phyloP scores from a whole-genome alignment of 2,329 filamentous ascomycete genomes.

The Fusarium secorum region DNA sequence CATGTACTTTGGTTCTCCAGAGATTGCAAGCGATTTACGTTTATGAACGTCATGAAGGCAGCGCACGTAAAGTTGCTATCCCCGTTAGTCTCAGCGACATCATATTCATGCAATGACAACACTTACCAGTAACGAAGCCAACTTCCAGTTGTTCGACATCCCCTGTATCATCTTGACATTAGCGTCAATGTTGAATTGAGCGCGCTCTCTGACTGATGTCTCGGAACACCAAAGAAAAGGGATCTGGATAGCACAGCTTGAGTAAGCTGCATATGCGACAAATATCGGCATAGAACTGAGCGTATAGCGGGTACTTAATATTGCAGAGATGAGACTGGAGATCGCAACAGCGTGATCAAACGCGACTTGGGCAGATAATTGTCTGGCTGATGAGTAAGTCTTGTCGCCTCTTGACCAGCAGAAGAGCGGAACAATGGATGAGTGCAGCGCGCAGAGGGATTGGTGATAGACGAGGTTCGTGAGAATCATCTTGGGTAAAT shows the following conservation, averaged over 20 bases:
- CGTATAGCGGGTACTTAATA: accelerated
- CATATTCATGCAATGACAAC: accelerated
- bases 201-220: accelerated
- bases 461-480: neutral
- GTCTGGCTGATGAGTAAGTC: neutral
- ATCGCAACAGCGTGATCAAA: neutral
- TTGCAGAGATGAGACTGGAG: neutral
- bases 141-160: neutral
- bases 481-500: neutral
- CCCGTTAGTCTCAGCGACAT: accelerated
- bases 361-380: neutral
- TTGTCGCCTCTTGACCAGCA: neutral
- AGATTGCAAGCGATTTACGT: accelerated
- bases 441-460: neutral
- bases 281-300: neutral
- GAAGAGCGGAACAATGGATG: neutral
- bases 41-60: neutral
- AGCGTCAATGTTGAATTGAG: neutral
- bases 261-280: constrained; percentile 2
- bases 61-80: neutral
- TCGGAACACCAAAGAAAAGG: neutral
- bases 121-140: neutral
- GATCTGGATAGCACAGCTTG: neutral
- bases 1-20: neutral
- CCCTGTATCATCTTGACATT: neutral